These are phyloP conservation scores for Arctium minus DNA, from an alignment of 129 eudicot genomes.

Conservation along the genomic window DNA sequence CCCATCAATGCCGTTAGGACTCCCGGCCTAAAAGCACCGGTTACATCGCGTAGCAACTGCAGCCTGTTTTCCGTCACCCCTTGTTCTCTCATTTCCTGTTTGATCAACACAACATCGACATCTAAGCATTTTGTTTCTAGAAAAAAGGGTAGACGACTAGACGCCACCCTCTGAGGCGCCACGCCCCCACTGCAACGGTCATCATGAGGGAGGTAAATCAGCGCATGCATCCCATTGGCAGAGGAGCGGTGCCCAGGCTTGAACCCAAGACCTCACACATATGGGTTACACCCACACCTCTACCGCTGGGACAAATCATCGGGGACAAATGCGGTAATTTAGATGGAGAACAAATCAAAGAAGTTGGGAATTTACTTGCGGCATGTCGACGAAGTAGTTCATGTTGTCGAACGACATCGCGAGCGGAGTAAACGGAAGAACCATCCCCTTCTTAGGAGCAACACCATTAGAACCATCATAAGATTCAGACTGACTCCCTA, in stretches of 20 bases:
- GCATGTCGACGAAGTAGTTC: slow-evolving; percentile 52
- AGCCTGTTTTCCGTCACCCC: slow-evolving; percentile 70
- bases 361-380: slow-evolving; percentile 26
- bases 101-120: not conserved
- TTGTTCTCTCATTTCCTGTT: slow-evolving; percentile 74
- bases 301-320: too few relatives aligned
- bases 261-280: too few relatives aligned
- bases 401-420: slow-evolving; percentile 46
- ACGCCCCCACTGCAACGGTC: too few relatives aligned
- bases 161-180: too few relatives aligned
- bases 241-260: too few relatives aligned
- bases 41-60: slow-evolving; percentile 68
- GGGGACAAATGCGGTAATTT: too few relatives aligned
- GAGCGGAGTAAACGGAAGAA: slow-evolving; percentile 41
- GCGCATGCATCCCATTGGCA: too few relatives aligned
- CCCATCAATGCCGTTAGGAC: slow-evolving; percentile 94
- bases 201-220: too few relatives aligned
- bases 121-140: not conserved
- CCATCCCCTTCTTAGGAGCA: slow-evolving; percentile 38
- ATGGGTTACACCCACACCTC: too few relatives aligned
- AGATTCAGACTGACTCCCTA: not conserved
- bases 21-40: slow-evolving; percentile 88
- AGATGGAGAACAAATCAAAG: too few relatives aligned
- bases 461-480: not conserved
- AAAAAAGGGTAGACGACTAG: too few relatives aligned